Evolutionary conservation across 2,329 filamentous ascomycete genomes (phyloP).

Genomic region (Nothophoma quercina): DNA sequence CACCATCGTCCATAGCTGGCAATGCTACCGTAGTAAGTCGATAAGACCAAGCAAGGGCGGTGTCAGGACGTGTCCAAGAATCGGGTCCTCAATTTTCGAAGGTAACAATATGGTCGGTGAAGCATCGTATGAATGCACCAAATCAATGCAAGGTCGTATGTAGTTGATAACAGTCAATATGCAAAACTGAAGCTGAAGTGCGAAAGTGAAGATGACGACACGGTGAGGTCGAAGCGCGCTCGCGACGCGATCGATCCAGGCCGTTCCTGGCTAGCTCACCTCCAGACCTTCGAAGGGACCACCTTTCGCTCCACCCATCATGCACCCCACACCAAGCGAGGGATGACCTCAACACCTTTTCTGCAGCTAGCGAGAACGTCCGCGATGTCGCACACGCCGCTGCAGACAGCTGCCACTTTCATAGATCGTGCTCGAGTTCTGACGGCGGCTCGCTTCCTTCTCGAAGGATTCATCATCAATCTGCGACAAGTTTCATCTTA

Average conservation of each 20-base stretch:
- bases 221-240: constrained; percentile 15
- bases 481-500: constrained; percentile 20
- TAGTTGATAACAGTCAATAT: neutral
- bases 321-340: constrained; percentile 15
- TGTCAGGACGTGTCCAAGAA: constrained; percentile 37
- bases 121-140: constrained; percentile 29
- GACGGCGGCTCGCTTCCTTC: constrained; percentile 10
- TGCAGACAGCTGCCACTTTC: constrained; percentile 14
- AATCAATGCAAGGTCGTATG: constrained; percentile 10
- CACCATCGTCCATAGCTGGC: constrained; percentile 30
- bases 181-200: constrained; percentile 1
- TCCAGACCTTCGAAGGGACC: constrained; percentile 8
- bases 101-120: constrained; percentile 13
- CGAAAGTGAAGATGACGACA: constrained; percentile 24
- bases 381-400: constrained; percentile 8
- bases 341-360: constrained; percentile 8
- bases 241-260: constrained; percentile 1
- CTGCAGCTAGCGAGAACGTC: constrained; percentile 5
- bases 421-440: constrained; percentile 8
- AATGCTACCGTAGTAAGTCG: constrained; percentile 28
- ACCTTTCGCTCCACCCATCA: constrained; percentile 1
- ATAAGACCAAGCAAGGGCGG: constrained; percentile 39
- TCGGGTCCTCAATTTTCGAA: constrained; percentile 27
- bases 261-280: constrained; percentile 14
- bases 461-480: constrained; percentile 15